A percentile compares a stretch with the other conserved stretches of the same genome.
Evolutionary conservation across 106 monocot genomes (phyloP).

Genomic region (Allium cepa): DNA sequence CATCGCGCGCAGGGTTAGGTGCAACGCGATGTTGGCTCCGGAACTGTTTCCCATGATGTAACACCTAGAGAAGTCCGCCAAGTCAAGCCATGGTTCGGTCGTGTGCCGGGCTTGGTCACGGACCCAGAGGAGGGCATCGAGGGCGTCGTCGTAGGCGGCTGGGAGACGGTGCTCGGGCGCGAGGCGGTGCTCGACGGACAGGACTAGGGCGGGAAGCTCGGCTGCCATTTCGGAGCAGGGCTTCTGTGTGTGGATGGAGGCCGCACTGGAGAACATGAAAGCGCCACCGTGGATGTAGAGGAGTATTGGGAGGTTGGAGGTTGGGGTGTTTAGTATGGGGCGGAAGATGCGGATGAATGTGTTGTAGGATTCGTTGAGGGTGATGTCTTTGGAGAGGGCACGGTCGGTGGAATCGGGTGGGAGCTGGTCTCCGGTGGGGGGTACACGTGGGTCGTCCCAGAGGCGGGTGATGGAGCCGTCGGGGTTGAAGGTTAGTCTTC

Average conservation of each 20-base stretch:
- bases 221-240: no score
- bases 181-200: conserved; percentile 18
- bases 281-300: conserved; percentile 29
- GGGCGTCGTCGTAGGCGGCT: conserved; percentile 17
- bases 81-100: conserved; percentile 9
- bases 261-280: background rate
- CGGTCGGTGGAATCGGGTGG: background rate
- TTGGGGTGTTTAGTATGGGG: background rate
- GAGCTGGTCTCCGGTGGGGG: no score
- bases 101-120: background rate
- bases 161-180: conserved; percentile 10
- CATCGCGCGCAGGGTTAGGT: no score
- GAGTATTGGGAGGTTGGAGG: conserved; percentile 2
- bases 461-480: no score
- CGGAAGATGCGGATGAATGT: conserved; percentile 21
- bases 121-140: conserved; percentile 12
- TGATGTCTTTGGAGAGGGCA: conserved; percentile 8
- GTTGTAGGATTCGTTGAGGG: conserved; percentile 10
- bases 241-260: background rate
- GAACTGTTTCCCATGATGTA: conserved; percentile 11
- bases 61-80: conserved; percentile 18
- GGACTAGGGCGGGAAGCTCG: background rate
- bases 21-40: no score
- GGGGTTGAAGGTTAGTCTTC: no score
- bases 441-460: no score